phyloP scores from a whole-genome alignment of 768 basidiomycete genomes.

The Hygrocybe coccinea region DNA sequence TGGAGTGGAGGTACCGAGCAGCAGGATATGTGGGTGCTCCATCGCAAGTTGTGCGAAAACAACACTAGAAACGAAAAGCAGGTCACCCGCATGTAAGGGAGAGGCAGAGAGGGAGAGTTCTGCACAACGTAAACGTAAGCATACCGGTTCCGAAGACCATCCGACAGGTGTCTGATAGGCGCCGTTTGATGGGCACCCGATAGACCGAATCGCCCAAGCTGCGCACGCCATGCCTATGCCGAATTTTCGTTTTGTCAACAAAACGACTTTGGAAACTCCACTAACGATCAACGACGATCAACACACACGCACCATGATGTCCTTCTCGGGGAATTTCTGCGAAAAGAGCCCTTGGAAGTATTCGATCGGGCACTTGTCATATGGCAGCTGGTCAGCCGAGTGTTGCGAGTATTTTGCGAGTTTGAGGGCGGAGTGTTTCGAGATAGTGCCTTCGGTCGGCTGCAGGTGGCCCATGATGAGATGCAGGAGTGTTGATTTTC shows the following conservation, averaged over 20 bases:
- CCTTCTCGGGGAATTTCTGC: constrained; percentile 90
- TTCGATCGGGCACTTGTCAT: constrained; percentile 85
- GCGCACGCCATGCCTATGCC: constrained; percentile 81
- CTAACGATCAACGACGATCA: neutral
- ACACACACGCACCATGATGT: constrained; percentile 48
- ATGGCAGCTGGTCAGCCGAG: constrained; percentile 96
- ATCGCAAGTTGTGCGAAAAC: constrained; percentile 95
- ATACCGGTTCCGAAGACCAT: constrained; percentile 92
- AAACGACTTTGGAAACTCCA: neutral
- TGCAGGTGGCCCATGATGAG: constrained; percentile 80
- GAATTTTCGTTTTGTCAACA: constrained; percentile 2
- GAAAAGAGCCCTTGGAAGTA: constrained; percentile 82
- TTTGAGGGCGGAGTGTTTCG: constrained; percentile 85
- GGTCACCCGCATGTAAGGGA: too few species aligned
- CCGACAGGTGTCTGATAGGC: constrained; percentile 91
- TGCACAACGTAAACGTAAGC: constrained; percentile 20
- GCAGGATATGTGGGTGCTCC: constrained; percentile 94
- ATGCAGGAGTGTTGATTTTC: constrained; percentile 88
- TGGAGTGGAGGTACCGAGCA: constrained; percentile 55
- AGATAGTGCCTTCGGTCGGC: constrained; percentile 80
- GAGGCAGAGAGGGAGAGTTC: neutral
- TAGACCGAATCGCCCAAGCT: constrained; percentile 93
- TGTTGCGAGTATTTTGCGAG: constrained; percentile 99
- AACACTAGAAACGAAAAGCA: constrained; percentile 47
- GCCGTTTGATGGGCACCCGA: constrained; percentile 90